A percentile compares a stretch with the other conserved stretches of the same genome.
phyloP scores from a whole-genome alignment of 495 filamentous ascomycete species.

The Amphirosellinia nigrospora region DNA sequence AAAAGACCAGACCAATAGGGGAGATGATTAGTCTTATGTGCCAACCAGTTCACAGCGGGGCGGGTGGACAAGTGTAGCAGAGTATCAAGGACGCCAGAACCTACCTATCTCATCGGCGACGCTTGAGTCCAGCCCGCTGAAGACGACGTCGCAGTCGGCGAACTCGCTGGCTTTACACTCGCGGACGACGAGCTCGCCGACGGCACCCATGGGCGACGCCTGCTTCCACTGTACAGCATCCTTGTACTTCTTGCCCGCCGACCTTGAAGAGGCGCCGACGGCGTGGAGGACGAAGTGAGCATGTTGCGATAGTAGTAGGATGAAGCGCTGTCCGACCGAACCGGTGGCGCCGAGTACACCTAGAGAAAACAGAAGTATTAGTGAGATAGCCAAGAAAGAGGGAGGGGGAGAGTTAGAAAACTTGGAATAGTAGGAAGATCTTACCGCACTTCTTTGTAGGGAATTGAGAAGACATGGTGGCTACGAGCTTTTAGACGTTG shows the following conservation, averaged over 20 bases:
- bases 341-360: slow-evolving; percentile 77
- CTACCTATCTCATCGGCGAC: slow-evolving; percentile 79
- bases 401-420: neutral
- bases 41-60: no score
- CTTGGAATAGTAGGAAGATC: neutral
- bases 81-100: no score
- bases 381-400: neutral
- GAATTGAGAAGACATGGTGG: slow-evolving; percentile 50
- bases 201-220: slow-evolving; percentile 70
- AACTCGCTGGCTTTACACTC: slow-evolving; percentile 78
- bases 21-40: neutral
- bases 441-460: slow-evolving; percentile 60
- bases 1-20: neutral
- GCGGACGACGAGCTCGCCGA: slow-evolving; percentile 73
- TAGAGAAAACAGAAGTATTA: slow-evolving; percentile 30
- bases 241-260: slow-evolving; percentile 81
- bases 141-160: slow-evolving; percentile 84
- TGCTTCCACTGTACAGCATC: slow-evolving; percentile 89
- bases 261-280: slow-evolving; percentile 78
- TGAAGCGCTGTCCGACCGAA: slow-evolving; percentile 86
- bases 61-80: no score
- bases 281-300: slow-evolving; percentile 77
- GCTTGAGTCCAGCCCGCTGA: slow-evolving; percentile 84
- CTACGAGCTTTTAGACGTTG: neutral
- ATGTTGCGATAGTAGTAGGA: slow-evolving; percentile 79